These are phyloP conservation scores for Bjerkandera adusta DNA, from an alignment of 1,284 basidiomycete genomes.

Conservation along the genomic window DNA sequence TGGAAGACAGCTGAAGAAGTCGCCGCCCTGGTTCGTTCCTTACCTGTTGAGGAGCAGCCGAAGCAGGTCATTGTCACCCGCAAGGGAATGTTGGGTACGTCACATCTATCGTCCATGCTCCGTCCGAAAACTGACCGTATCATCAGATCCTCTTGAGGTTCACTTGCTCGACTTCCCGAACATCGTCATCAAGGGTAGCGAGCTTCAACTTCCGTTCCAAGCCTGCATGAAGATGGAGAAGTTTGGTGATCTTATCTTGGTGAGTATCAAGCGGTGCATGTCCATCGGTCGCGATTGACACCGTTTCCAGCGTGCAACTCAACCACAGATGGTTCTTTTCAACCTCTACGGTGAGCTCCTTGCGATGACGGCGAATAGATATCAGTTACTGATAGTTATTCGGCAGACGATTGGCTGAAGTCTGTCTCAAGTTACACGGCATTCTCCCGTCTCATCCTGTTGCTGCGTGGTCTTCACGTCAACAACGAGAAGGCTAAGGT, in stretches of 20 bases:
- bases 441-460: conserved; percentile 95
- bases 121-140: conserved; percentile 11
- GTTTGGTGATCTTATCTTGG: conserved; percentile 95
- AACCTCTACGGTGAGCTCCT: conserved; percentile 90
- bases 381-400: neutral
- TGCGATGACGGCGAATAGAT: too few species aligned
- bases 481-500: conserved; percentile 99
- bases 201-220: conserved; percentile 98
- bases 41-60: conserved; percentile 99
- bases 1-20: conserved; percentile 99
- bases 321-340: conserved; percentile 99
- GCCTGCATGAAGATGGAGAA: conserved; percentile 99
- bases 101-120: neutral
- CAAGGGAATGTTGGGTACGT: conserved; percentile 95
- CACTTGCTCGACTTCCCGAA: conserved; percentile 99
- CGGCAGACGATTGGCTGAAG: conserved; percentile 97
- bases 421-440: conserved; percentile 99
- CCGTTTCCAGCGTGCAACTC: conserved; percentile 71
- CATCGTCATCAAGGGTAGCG: conserved; percentile 99
- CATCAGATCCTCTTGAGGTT: conserved; percentile 91
- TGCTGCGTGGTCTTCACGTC: conserved; percentile 96
- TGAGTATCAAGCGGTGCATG: conserved; percentile 31
- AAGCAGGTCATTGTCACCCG: conserved; percentile 99
- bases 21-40: conserved; percentile 92
- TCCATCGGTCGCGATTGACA: conserved; percentile 5